Evolutionary conservation across 1,284 basidiomycete genomes (phyloP).

Genomic region (Fomitopsis betulina): DNA sequence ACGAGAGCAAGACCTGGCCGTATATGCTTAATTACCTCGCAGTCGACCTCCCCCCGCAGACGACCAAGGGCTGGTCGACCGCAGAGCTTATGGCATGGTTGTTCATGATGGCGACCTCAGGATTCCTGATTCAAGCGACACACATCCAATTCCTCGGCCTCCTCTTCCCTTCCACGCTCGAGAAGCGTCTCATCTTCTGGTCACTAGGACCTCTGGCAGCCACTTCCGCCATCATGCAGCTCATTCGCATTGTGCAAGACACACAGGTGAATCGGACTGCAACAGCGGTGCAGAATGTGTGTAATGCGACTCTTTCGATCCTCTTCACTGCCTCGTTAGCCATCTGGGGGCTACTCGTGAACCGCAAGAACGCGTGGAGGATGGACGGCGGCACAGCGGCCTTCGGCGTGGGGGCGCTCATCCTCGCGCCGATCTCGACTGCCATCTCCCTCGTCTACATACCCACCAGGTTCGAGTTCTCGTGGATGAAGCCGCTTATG

Average conservation of each 20-base stretch:
- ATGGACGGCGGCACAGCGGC: conserved; percentile 94
- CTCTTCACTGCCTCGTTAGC: conserved; percentile 89
- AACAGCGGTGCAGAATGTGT: conserved; percentile 86
- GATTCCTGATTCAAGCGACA: conserved; percentile 86
- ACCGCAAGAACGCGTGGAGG: conserved; percentile 90
- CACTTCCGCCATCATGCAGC: conserved; percentile 80
- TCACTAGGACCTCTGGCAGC: conserved; percentile 90
- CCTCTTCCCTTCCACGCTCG: conserved; percentile 91
- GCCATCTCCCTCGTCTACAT: conserved; percentile 86
- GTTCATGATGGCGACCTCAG: conserved; percentile 83
- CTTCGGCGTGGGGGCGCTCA: conserved; percentile 82
- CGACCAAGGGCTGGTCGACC: conserved; percentile 51
- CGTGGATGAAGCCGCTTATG: conserved; percentile 83
- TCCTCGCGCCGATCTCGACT: conserved; percentile 76
- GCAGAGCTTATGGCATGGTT: conserved; percentile 80
- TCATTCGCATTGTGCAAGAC: conserved; percentile 63
- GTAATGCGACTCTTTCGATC: conserved; percentile 92
- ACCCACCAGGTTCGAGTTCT: conserved; percentile 72
- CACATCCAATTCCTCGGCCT: conserved; percentile 98
- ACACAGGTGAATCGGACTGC: conserved; percentile 54
- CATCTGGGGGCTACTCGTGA: conserved; percentile 92
- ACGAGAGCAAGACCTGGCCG: conserved; percentile 79
- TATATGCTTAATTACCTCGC: conserved; percentile 93
- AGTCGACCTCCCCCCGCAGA: conserved; percentile 72
- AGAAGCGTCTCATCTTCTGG: conserved; percentile 84